These are phyloP conservation scores for Sporothrix globosa DNA, from an alignment of 2,329 filamentous ascomycete genomes.

Conservation along the genomic window DNA sequence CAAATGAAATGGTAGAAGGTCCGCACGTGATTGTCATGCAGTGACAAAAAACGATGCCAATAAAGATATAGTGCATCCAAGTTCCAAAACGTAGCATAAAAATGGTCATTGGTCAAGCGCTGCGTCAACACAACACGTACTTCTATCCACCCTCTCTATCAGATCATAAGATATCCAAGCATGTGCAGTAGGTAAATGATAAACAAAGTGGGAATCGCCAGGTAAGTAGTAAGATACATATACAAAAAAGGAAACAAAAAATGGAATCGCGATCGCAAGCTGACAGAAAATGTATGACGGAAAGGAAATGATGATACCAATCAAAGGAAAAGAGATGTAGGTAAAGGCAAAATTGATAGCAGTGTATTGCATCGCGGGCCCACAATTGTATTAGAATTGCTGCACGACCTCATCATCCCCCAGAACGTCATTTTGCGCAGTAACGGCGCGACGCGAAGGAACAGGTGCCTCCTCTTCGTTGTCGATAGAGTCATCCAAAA, in stretches of 20 bases:
- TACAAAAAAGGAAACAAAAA: not conserved
- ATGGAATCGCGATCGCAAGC: not conserved
- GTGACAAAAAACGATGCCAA: no score
- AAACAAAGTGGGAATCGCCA: slow-evolving; percentile 8
- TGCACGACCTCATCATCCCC: slow-evolving; percentile 38
- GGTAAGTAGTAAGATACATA: not conserved
- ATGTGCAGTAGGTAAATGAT: not conserved
- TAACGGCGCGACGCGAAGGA: not conserved
- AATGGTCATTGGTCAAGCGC: not conserved
- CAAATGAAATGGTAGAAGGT: not conserved
- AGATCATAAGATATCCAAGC: not conserved
- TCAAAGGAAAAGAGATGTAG: not conserved
- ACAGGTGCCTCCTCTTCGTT: slow-evolving; percentile 11
- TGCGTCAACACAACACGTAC: not conserved
- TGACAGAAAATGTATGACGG: not conserved
- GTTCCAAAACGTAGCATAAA: not conserved
- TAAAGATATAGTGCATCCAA: not conserved
- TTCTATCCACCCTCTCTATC: slow-evolving; percentile 5
- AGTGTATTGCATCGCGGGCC: not conserved
- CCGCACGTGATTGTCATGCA: slow-evolving; percentile 14
- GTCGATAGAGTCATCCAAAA: slow-evolving; percentile 2
- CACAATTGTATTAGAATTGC: slow-evolving; percentile 32
- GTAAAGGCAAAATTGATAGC: not conserved
- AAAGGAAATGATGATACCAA: not conserved
- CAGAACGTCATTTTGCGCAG: slow-evolving; percentile 30